Conservation (phyloP, 495 filamentous ascomycete species). For the Aspergillus cavernicola region DNA sequence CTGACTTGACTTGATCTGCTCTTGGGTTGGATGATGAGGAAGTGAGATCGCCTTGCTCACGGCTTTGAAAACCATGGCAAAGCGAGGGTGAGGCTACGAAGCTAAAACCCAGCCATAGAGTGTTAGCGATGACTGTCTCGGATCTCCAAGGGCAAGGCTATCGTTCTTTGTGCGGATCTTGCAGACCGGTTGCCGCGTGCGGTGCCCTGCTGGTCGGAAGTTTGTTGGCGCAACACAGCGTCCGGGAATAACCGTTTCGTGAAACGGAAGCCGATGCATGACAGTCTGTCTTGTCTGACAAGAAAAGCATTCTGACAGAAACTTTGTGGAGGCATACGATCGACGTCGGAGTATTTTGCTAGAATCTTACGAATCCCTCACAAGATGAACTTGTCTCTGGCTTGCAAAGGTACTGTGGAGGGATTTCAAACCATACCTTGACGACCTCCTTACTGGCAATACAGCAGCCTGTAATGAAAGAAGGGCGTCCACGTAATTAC, state of each 20-base stretch:
- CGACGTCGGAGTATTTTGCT: slow-evolving; percentile 4
- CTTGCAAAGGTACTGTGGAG: not conserved
- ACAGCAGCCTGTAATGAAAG: slow-evolving; percentile 7
- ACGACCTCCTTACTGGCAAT: slow-evolving; percentile 6
- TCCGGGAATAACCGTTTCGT: slow-evolving; percentile 26
- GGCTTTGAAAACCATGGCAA: not conserved
- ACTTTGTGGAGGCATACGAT: not conserved
- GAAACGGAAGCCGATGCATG: slow-evolving; percentile 24
- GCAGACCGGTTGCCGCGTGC: slow-evolving; percentile 5
- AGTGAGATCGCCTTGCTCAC: not conserved
- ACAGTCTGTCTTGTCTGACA: slow-evolving; percentile 12
- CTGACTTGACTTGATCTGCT: too few species aligned
- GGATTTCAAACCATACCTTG: not conserved
- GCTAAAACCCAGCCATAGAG: too few species aligned
- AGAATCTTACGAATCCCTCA: not conserved
- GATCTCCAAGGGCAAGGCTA: too few species aligned
- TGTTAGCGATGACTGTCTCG: too few species aligned
- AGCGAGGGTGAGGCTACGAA: too few species aligned
- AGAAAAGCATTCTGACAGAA: slow-evolving; percentile 6
- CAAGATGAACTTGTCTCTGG: too few species aligned
- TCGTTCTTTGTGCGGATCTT: too few species aligned
- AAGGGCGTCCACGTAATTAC: slow-evolving; percentile 4
- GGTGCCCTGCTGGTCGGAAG: slow-evolving; percentile 20
- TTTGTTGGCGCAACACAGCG: slow-evolving; percentile 24
- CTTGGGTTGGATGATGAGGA: not conserved